Evolutionary conservation across 352 stramenopile genomes (phyloP).

Genomic region (Pythium aphanidermatum): DNA sequence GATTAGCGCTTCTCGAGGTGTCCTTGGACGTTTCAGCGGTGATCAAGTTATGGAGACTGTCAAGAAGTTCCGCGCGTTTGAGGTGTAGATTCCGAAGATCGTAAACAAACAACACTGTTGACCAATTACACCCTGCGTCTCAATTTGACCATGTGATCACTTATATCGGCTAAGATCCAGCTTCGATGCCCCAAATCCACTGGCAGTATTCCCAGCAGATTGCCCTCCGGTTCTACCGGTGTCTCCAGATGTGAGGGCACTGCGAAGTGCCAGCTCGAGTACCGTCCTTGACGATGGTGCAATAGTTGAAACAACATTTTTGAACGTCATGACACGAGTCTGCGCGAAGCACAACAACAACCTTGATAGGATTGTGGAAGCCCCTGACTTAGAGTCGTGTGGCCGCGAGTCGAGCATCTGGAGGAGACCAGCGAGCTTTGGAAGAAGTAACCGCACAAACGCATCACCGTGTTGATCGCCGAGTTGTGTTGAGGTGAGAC

Average conservation of each 20-base stretch:
- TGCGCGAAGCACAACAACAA: conserved; percentile 21
- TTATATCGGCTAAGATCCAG: conserved; percentile 25
- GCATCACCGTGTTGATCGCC: conserved; percentile 31
- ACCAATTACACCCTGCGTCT: too few species aligned
- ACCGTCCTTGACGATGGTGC: conserved; percentile 8
- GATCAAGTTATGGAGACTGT: conserved; percentile 83
- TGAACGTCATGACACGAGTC: conserved; percentile 15
- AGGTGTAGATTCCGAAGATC: conserved; percentile 1
- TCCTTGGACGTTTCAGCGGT: conserved; percentile 72
- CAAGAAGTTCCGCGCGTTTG: conserved; percentile 47
- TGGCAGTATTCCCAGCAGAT: not conserved
- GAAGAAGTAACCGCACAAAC: conserved; percentile 59
- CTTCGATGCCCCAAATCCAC: conserved; percentile 1
- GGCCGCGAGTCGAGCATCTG: not conserved
- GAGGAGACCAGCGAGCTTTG: conserved; percentile 39
- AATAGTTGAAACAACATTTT: conserved; percentile 18
- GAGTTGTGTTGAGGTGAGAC: conserved; percentile 39
- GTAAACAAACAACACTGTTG: too few species aligned
- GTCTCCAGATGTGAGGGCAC: conserved; percentile 2
- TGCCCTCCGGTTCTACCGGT: not conserved
- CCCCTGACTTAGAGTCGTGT: not conserved
- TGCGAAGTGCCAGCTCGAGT: conserved; percentile 17
- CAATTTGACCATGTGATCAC: too few species aligned
- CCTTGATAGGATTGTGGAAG: not conserved
- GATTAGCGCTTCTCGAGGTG: conserved; percentile 52